Evolutionary conservation across 495 filamentous ascomycete species (phyloP).

Genomic region (Podospora australis): DNA sequence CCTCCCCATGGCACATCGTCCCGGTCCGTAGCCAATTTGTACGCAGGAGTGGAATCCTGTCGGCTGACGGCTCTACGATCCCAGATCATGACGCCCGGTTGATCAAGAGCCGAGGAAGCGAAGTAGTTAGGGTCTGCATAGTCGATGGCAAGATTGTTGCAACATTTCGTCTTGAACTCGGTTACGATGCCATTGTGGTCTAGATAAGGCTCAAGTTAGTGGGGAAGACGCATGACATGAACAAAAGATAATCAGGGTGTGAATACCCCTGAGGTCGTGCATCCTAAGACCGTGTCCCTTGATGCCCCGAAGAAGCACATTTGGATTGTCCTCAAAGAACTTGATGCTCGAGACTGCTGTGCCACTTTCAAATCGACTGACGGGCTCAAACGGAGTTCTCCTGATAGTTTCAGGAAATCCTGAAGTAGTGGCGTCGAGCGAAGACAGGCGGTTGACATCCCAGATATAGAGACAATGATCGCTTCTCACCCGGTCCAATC

Average conservation of each 20-base stretch:
- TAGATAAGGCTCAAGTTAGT: too few relatives aligned
- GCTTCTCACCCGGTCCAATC: conserved; percentile 83
- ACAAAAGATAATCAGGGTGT: background rate
- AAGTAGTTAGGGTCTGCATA: conserved; percentile 90
- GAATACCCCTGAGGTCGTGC: conserved; percentile 77
- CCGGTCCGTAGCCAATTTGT: conserved; percentile 41
- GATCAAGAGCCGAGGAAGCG: conserved; percentile 69
- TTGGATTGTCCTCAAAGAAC: conserved; percentile 81
- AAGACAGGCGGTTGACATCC: conserved; percentile 67
- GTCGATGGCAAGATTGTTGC: conserved; percentile 87
- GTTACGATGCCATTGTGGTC: conserved; percentile 37
- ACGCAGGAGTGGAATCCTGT: conserved; percentile 35
- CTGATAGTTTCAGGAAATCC: conserved; percentile 34
- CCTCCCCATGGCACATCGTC: conserved; percentile 48
- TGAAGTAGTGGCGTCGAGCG: conserved; percentile 30
- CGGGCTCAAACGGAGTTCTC: conserved; percentile 51
- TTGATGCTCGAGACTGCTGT: conserved; percentile 85
- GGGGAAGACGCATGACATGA: background rate
- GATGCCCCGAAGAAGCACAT: conserved; percentile 74
- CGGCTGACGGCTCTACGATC: conserved; percentile 66
- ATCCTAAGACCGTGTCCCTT: conserved; percentile 82
- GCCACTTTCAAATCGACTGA: conserved; percentile 68
- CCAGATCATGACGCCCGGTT: conserved; percentile 77
- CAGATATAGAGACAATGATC: conserved; percentile 92
- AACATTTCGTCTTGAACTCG: conserved; percentile 70